Conservation (phyloP, 2,329 filamentous ascomycete species). For the Neoascochyta sp. region DNA sequence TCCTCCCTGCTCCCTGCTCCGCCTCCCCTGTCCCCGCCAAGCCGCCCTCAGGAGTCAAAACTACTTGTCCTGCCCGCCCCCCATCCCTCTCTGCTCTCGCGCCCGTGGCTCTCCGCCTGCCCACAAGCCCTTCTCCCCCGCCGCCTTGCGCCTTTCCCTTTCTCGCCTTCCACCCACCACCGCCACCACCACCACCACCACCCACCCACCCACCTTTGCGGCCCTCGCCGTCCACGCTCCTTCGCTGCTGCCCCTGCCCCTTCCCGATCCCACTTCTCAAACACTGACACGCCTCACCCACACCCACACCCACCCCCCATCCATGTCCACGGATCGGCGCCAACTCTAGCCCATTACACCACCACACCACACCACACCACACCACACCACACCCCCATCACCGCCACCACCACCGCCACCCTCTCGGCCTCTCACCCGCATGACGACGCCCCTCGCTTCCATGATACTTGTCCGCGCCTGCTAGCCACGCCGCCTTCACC, state of each 20-base stretch:
- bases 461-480: conserved; percentile 22
- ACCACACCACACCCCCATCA: conserved; percentile 2
- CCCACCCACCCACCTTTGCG: too few species aligned
- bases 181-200: too few species aligned
- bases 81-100: too few species aligned
- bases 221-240: conserved; percentile 33
- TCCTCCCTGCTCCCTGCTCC: too few species aligned
- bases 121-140: too few species aligned
- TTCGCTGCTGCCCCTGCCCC: conserved; percentile 21
- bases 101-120: too few species aligned
- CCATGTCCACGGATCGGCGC: conserved; percentile 8
- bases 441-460: conserved; percentile 26
- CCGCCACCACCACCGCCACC: conserved; percentile 1
- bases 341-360: conserved; percentile 8
- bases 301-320: conserved; percentile 4
- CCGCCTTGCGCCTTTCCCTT: too few species aligned
- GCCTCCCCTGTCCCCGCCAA: too few species aligned
- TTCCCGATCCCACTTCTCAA: conserved; percentile 7
- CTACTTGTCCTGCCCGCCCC: too few species aligned
- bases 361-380: conserved; percentile 10
- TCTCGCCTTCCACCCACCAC: too few species aligned
- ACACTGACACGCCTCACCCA: conserved; percentile 3
- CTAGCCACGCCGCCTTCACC: conserved; percentile 13
- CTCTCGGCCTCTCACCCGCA: conserved; percentile 16
- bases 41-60: too few species aligned